phyloP scores from a whole-genome alignment of 306 rosid species.

The Citrullus mucosospermus region DNA sequence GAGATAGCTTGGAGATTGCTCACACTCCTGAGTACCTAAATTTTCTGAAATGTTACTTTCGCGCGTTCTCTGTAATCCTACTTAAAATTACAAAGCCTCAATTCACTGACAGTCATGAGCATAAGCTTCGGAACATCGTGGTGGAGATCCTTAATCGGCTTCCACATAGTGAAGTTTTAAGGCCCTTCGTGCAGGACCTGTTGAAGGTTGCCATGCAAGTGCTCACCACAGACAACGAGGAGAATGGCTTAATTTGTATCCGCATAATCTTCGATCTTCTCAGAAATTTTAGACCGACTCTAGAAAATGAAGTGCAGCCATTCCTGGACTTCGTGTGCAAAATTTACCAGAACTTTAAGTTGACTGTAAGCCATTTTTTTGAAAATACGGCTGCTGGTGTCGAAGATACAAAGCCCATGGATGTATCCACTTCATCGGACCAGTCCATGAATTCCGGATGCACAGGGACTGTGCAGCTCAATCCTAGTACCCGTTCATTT shows the following conservation, averaged over 20 bases:
- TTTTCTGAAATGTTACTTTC: conserved; percentile 80
- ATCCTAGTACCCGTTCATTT: conserved; percentile 89
- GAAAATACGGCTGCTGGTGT: conserved; percentile 44
- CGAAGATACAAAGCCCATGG: conserved; percentile 74
- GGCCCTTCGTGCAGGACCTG: conserved; percentile 95
- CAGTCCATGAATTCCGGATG: conserved; percentile 32
- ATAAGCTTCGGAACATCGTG: conserved; percentile 80
- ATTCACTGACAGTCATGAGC: conserved; percentile 65
- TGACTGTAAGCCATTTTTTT: conserved; percentile 81
- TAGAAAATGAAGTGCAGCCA: conserved; percentile 88
- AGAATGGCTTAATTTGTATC: conserved; percentile 76
- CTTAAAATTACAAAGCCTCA: conserved; percentile 78
- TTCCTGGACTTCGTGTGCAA: conserved; percentile 87
- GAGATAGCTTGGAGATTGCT: conserved; percentile 95
- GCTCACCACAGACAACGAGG: conserved; percentile 86
- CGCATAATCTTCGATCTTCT: conserved; percentile 92
- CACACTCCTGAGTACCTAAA: conserved; percentile 96
- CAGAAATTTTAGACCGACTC: conserved; percentile 82
- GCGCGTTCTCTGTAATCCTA: conserved; percentile 64
- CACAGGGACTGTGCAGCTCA: conserved; percentile 59
- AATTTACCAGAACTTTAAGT: conserved; percentile 78
- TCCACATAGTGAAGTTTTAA: conserved; percentile 93
- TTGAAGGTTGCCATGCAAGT: conserved; percentile 94
- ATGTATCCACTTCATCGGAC: conserved; percentile 50
- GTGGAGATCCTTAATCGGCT: conserved; percentile 94